Percentiles rank a stretch among this genome's conserved stretches.
phyloP scores from a whole-genome alignment of 805 yeast genomes.

The Hyphopichia homilentoma region DNA sequence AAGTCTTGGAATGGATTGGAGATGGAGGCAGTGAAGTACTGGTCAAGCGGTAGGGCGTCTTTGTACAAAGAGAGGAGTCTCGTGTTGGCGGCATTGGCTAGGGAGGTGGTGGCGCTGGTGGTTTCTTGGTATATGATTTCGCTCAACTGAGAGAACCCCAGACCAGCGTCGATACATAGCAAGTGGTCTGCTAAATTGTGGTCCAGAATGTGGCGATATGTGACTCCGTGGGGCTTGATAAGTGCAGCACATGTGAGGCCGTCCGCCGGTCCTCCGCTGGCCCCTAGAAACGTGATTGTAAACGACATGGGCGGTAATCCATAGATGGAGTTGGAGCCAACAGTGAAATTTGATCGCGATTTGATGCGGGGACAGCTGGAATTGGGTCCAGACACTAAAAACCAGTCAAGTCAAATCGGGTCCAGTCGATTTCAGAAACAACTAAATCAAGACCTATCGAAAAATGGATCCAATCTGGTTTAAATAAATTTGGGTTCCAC shows the following conservation, averaged over 20 bases:
- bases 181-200: constrained; percentile 29
- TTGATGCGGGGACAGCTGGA: too few relatives aligned
- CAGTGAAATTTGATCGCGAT: background rate
- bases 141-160: constrained; percentile 57
- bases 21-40: constrained; percentile 21
- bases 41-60: constrained; percentile 21
- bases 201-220: constrained; percentile 36
- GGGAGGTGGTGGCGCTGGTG: constrained; percentile 4
- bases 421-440: too few relatives aligned
- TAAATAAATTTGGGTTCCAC: too few relatives aligned
- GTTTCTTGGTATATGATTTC: constrained; percentile 32
- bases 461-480: too few relatives aligned
- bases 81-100: constrained; percentile 4
- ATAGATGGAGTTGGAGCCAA: too few relatives aligned
- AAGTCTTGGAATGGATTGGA: constrained; percentile 23
- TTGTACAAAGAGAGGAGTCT: constrained; percentile 23
- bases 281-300: constrained; percentile 67
- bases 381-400: too few relatives aligned
- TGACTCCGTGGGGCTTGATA: constrained; percentile 49
- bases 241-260: constrained; percentile 65
- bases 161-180: constrained; percentile 75
- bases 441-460: too few relatives aligned
- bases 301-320: constrained; percentile 33
- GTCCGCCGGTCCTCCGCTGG: constrained; percentile 84
- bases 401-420: too few relatives aligned